Percentiles rank a stretch among this genome's conserved stretches.
These are phyloP conservation scores for Petunia secreta DNA, from an alignment of 257 asterid species.

Conservation along the genomic window DNA sequence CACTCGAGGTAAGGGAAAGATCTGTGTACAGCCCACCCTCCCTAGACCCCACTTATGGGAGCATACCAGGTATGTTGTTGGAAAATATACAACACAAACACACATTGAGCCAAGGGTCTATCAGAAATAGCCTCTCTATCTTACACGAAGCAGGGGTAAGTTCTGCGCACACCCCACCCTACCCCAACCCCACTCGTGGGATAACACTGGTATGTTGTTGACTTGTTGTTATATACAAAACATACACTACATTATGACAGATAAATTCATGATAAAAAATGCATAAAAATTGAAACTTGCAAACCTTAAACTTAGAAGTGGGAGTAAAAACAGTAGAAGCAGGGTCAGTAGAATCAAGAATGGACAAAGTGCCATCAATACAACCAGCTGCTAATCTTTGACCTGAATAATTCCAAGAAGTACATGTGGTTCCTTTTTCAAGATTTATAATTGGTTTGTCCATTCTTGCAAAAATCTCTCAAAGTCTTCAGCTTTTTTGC, in stretches of 20 bases:
- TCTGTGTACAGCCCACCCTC: no score
- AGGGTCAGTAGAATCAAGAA: conserved; percentile 67
- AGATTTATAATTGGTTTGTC: conserved; percentile 57
- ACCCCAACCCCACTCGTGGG: no score
- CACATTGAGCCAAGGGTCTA: no score
- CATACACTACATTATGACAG: neutral
- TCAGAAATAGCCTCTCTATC: no score
- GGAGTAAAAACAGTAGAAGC: conserved; percentile 61
- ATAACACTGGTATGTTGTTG: no score
- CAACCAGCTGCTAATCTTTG: conserved; percentile 78
- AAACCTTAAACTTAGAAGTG: conserved; percentile 63
- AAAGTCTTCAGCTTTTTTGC: neutral
- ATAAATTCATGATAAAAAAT: neutral
- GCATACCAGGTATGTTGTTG: no score
- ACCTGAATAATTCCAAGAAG: conserved; percentile 84
- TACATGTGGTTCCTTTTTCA: conserved; percentile 65
- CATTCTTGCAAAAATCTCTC: conserved; percentile 35
- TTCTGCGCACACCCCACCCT: no score
- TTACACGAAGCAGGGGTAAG: no score
- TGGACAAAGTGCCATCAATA: conserved; percentile 54
- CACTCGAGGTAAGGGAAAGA: no score
- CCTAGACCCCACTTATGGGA: no score
- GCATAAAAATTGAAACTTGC: neutral
- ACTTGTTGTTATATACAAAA: no score
- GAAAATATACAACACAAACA: no score